Base-by-base conservation (phyloP, 345 rosid genomes). In the Eutrema japonicum region DNA sequence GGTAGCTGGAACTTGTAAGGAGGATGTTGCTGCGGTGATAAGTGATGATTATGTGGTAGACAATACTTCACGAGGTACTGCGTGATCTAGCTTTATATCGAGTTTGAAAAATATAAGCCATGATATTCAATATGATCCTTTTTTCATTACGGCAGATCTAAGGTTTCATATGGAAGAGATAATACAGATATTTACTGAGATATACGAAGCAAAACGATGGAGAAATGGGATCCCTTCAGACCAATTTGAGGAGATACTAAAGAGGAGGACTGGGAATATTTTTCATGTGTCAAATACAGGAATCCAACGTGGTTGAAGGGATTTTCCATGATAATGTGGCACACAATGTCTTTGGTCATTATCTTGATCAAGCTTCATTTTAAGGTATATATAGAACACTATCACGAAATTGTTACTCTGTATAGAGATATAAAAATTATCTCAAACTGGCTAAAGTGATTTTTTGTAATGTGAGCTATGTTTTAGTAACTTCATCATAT, bases 181-280 rank as follows among this genome's bases (percentile, higher is more conserved):
- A 61, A 64, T 88, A 68, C 83, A 85, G 68, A 93, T 96, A 79
- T 88, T 83, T 88, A 83, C 88, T 64, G 95, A 94, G 77, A 85
- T 91, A 90, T 57, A 77, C 70, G 92, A 87, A 76, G 96, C 93
- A 30, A 88, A 83, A 75, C 84, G 37, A 66, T 88, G 86, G 87
- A 79, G 53, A 71, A 84, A 79, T 55, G 84, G 78, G 42, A 68
- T 89, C 75, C 81, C 85, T 41, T 84, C 96, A 64, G 87, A 82
- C 72, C 82, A 90, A 78, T 77, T 91, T 62, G 93, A 89, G 77
- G 84, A 95, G 63, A 73, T 91, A 56, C 77, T 94, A 53, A 77
- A 85, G 61, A 79, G 85, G 42, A 85, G 92, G 75, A 83, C 81
- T 73, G 81, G 83, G 3, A 80, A 79, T 73, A 78, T 83, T 13